Conservation (phyloP, 225 moss, liverwort and hornwort genomes). For the Takakia lepidozioides region DNA sequence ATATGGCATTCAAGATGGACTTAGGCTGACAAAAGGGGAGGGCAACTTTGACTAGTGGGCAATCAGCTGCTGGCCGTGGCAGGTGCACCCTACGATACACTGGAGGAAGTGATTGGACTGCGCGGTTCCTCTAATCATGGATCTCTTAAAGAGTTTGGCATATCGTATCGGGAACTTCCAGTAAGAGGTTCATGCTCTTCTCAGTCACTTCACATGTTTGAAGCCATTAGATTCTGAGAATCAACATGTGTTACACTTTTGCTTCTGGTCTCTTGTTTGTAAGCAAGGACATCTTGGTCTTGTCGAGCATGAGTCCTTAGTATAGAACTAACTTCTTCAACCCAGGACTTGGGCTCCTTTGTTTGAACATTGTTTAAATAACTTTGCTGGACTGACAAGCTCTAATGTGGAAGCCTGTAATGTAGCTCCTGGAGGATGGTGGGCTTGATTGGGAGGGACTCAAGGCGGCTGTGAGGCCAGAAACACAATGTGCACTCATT, state of each 20-base stretch:
- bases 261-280: too few species aligned
- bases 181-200: too few species aligned
- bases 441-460: slow-evolving; percentile 82
- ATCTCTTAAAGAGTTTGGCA: slow-evolving; percentile 82
- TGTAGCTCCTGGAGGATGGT: slow-evolving; percentile 64
- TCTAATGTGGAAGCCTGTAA: background rate
- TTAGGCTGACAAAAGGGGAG: background rate
- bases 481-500: slow-evolving; percentile 88
- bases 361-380: too few species aligned
- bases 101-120: slow-evolving; percentile 90
- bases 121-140: slow-evolving; percentile 71
- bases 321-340: too few species aligned
- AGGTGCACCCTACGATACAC: slow-evolving; percentile 91
- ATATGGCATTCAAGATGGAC: background rate
- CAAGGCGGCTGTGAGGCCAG: slow-evolving; percentile 47
- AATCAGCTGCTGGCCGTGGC: slow-evolving; percentile 84
- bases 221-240: too few species aligned
- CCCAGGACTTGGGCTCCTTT: too few species aligned
- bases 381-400: background rate
- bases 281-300: too few species aligned
- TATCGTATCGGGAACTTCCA: slow-evolving; percentile 75
- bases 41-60: slow-evolving; percentile 16
- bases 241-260: too few species aligned
- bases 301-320: too few species aligned
- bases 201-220: too few species aligned